Evolutionary conservation across 352 stramenopile genomes (phyloP).

Genomic region (Phytophthora fragariaefolia): DNA sequence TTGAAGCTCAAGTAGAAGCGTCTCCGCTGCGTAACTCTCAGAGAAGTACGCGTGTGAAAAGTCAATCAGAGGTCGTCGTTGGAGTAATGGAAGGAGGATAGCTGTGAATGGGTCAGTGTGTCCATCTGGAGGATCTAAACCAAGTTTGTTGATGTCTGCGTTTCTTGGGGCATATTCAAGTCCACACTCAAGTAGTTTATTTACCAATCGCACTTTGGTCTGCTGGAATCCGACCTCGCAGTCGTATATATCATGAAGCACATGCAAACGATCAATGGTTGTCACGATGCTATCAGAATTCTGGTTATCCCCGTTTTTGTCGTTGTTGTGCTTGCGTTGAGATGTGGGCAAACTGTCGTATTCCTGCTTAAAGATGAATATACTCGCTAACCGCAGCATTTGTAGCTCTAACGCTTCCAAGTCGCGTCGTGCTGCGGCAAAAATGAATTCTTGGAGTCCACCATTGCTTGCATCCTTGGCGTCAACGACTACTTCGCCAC

Average conservation of each 20-base stretch:
- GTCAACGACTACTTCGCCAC: background rate
- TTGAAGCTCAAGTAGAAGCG: conserved; percentile 56
- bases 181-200: conserved; percentile 38
- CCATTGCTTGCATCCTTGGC: background rate
- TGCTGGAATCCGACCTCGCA: conserved; percentile 51
- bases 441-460: conserved; percentile 43
- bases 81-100: conserved; percentile 32
- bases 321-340: conserved; percentile 7
- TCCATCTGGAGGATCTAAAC: background rate
- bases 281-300: conserved; percentile 11
- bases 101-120: conserved; percentile 12
- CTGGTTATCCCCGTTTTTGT: background rate
- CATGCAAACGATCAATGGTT: conserved; percentile 59
- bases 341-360: conserved; percentile 35
- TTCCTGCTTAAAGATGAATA: conserved; percentile 62
- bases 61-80: conserved; percentile 49
- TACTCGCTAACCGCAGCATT: conserved; percentile 50
- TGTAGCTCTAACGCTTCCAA: conserved; percentile 51
- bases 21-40: conserved; percentile 62
- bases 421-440: conserved; percentile 45
- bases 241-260: conserved; percentile 65
- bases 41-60: conserved; percentile 65
- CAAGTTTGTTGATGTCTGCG: conserved; percentile 18
- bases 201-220: conserved; percentile 46
- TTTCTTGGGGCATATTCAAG: conserved; percentile 22